These are phyloP conservation scores for Capronia epimyces DNA, from an alignment of 2,329 filamentous ascomycete genomes.

Conservation along the genomic window DNA sequence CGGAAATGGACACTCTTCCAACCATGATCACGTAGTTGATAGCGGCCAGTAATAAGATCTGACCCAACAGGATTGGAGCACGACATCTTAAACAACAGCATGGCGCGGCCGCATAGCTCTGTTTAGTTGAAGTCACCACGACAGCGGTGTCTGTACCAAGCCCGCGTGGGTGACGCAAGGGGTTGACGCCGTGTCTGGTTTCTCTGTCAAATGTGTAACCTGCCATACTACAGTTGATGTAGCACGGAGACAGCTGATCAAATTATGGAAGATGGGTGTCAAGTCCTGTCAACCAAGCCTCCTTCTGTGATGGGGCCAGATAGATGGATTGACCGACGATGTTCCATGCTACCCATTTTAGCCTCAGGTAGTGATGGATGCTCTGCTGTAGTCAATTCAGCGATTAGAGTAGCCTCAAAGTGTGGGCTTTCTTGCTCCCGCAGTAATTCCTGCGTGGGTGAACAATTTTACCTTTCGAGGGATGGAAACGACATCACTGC, in stretches of 20 bases:
- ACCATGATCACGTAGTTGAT: no score
- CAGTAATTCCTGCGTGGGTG: neutral
- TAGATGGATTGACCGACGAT: neutral
- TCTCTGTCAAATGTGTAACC: conserved; percentile 4
- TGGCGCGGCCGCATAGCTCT: neutral
- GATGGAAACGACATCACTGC: neutral
- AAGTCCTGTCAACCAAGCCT: neutral
- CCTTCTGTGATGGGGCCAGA: neutral
- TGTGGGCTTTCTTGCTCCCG: neutral
- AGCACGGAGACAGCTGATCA: neutral
- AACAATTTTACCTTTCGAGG: no score
- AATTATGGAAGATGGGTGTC: neutral
- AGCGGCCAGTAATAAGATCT: no score
- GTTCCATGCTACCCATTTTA: no score
- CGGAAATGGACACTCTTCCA: no score
- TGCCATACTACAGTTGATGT: conserved; percentile 7
- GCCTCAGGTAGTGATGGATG: no score
- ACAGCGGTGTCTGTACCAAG: conserved; percentile 8
- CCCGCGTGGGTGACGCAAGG: conserved; percentile 17
- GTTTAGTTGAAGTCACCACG: neutral
- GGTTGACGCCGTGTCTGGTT: conserved; percentile 17
- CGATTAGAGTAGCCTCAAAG: neutral
- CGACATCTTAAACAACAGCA: neutral
- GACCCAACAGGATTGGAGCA: no score
- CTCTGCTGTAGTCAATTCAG: neutral